Evolutionary conservation across 192 early-diverging fungal genomes (phyloP).

Genomic region (Entophlyctis helioformis): DNA sequence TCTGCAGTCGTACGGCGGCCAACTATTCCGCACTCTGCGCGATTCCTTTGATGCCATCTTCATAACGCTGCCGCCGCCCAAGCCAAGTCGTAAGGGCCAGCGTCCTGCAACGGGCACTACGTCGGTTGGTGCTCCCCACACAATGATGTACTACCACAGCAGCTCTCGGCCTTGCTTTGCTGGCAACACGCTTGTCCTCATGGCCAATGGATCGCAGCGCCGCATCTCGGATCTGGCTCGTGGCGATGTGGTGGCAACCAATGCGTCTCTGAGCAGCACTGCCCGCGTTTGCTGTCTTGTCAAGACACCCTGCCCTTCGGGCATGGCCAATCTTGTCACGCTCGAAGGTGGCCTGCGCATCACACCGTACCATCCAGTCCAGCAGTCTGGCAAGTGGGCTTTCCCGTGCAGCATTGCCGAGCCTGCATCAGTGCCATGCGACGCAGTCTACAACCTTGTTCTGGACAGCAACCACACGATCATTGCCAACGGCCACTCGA

Average conservation of each 20-base stretch:
- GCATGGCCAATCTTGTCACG: background rate
- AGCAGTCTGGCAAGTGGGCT: conserved; percentile 1
- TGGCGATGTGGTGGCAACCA: conserved; percentile 9
- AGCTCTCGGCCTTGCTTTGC: conserved; percentile 7
- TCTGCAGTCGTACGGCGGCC: conserved; percentile 13
- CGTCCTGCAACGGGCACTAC: background rate
- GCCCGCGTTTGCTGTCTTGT: conserved; percentile 6
- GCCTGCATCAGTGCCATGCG: background rate
- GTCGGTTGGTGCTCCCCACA: too few relatives aligned
- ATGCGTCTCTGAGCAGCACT: too few relatives aligned
- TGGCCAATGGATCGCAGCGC: conserved; percentile 2
- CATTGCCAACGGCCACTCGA: conserved; percentile 5
- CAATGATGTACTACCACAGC: conserved; percentile 1
- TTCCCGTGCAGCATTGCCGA: conserved; percentile 9
- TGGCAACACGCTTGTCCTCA: conserved; percentile 1
- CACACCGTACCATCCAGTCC: conserved; percentile 20
- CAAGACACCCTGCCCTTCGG: background rate
- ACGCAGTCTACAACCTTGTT: conserved; percentile 10
- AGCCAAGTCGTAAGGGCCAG: background rate
- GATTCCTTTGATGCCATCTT: conserved; percentile 14
- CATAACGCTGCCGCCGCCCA: conserved; percentile 11
- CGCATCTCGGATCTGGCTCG: conserved; percentile 4
- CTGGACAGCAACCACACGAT: conserved; percentile 2
- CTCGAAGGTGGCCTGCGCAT: conserved; percentile 5
- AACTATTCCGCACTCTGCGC: conserved; percentile 11